These are phyloP conservation scores for Fusarium continuum DNA, from an alignment of 2,329 filamentous ascomycete species.

Conservation along the genomic window DNA sequence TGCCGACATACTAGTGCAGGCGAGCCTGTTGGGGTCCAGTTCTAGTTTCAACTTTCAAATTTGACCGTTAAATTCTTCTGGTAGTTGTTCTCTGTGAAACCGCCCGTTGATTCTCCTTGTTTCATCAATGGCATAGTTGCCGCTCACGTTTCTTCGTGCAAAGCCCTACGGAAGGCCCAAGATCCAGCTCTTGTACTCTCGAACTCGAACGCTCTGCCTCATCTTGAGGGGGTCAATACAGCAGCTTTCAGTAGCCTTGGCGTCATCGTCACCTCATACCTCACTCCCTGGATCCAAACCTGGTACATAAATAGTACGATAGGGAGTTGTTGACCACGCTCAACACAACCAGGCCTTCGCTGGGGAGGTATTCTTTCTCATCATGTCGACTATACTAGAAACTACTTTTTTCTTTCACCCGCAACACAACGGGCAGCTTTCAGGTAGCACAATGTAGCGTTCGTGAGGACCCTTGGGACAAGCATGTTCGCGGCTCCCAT, in stretches of 20 bases:
- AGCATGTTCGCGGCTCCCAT: conserved; percentile 67
- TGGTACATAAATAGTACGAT: neutral
- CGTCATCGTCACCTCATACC: neutral
- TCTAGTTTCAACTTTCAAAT: conserved; percentile 20
- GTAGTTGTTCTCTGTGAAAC: neutral
- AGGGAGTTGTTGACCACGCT: neutral
- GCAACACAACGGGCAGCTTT: conserved; percentile 62
- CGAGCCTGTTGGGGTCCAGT: neutral
- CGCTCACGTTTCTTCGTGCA: neutral
- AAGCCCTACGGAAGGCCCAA: neutral
- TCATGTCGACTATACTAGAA: conserved; percentile 1
- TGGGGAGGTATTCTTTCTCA: neutral
- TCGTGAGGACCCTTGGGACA: conserved; percentile 75
- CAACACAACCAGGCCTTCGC: neutral
- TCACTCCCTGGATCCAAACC: neutral
- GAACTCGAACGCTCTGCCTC: neutral
- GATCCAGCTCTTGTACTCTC: neutral
- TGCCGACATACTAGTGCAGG: neutral
- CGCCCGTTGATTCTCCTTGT: neutral
- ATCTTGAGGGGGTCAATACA: neutral
- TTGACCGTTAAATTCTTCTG: neutral
- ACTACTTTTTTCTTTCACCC: conserved; percentile 42
- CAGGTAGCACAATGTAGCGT: conserved; percentile 75
- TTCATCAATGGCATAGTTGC: neutral
- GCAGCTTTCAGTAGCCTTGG: neutral